These are phyloP conservation scores for Yarrowia yakushimensis DNA, from an alignment of 805 yeast species.

Conservation along the genomic window DNA sequence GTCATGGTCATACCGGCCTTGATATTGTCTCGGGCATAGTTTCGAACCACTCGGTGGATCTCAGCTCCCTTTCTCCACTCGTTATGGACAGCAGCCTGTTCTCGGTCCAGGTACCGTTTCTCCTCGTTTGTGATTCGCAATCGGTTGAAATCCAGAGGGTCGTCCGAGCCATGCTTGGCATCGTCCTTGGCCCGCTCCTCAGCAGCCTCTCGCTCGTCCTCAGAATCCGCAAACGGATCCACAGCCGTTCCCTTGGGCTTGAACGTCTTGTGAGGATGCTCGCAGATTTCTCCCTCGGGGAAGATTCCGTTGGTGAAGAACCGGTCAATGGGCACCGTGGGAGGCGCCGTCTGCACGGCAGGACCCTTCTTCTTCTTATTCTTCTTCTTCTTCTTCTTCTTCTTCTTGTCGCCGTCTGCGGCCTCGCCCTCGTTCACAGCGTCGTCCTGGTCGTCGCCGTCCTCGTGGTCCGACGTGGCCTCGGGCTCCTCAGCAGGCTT, in stretches of 20 bases:
- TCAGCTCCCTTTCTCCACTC: conserved; percentile 96
- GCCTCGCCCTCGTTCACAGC: conserved; percentile 34
- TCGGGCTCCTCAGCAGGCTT: conserved; percentile 6
- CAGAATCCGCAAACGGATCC: conserved; percentile 22
- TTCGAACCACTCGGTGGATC: conserved; percentile 86
- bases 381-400: conserved; percentile 53
- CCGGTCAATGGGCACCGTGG: conserved; percentile 59
- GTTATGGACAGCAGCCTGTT: conserved; percentile 60
- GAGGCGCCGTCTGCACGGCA: conserved; percentile 45
- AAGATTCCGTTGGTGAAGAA: conserved; percentile 67
- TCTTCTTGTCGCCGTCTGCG: conserved; percentile 44
- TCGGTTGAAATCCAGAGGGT: conserved; percentile 65
- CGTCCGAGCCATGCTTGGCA: conserved; percentile 49
- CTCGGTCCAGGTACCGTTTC: conserved; percentile 69
- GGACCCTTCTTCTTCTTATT: conserved; percentile 47
- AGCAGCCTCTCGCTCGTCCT: conserved; percentile 20
- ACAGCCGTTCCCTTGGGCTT: conserved; percentile 21
- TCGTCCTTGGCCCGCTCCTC: conserved; percentile 18
- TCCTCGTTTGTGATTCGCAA: conserved; percentile 85
- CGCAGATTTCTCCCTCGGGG: conserved; percentile 69
- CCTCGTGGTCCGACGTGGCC: conserved; percentile 33
- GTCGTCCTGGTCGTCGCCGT: conserved; percentile 38
- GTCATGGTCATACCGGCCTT: conserved; percentile 91
- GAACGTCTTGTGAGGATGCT: conserved; percentile 21
- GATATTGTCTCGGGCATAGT: conserved; percentile 65